Conservation (phyloP, 805 yeast species). For the Candida krabiensis region DNA sequence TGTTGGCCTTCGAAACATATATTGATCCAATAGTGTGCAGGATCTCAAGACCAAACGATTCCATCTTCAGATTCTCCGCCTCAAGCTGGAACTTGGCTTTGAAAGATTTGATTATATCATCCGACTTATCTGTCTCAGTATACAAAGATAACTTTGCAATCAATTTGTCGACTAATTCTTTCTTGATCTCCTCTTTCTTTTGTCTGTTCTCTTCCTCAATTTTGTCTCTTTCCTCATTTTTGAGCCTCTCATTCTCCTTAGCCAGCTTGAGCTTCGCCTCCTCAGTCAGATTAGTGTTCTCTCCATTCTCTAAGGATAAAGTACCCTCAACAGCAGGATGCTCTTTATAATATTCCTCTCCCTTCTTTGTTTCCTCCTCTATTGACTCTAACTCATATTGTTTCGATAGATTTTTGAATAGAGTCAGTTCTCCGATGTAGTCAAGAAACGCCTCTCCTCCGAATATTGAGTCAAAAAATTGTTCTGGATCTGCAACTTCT, state of each 20-base stretch:
- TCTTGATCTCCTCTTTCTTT: slow-evolving; percentile 55
- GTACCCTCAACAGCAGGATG: slow-evolving; percentile 32
- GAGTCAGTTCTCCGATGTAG: slow-evolving; percentile 76
- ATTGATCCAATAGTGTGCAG: slow-evolving; percentile 80
- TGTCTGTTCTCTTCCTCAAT: slow-evolving; percentile 75
- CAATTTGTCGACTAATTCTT: slow-evolving; percentile 50
- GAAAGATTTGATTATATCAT: slow-evolving; percentile 60
- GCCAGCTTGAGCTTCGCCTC: slow-evolving; percentile 31
- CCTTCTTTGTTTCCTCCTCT: slow-evolving; percentile 33
- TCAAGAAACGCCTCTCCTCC: slow-evolving; percentile 79
- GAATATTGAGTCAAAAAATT: slow-evolving; percentile 79
- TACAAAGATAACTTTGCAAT: slow-evolving; percentile 44
- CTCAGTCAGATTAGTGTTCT: slow-evolving; percentile 17
- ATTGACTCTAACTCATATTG: slow-evolving; percentile 48
- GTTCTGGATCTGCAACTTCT: slow-evolving; percentile 79
- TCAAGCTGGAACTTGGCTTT: slow-evolving; percentile 54
- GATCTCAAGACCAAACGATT: slow-evolving; percentile 91
- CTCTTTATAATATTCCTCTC: slow-evolving; percentile 51
- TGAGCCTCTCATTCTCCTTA: slow-evolving; percentile 34
- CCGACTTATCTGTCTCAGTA: slow-evolving; percentile 60
- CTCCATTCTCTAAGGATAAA: slow-evolving; percentile 28
- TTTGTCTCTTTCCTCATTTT: slow-evolving; percentile 56
- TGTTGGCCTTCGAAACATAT: slow-evolving; percentile 73
- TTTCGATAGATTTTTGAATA: slow-evolving; percentile 62
- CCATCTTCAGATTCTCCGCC: slow-evolving; percentile 83